Evolutionary conservation across 805 yeast species (phyloP).

Genomic region (Nakazawaea siamensis): DNA sequence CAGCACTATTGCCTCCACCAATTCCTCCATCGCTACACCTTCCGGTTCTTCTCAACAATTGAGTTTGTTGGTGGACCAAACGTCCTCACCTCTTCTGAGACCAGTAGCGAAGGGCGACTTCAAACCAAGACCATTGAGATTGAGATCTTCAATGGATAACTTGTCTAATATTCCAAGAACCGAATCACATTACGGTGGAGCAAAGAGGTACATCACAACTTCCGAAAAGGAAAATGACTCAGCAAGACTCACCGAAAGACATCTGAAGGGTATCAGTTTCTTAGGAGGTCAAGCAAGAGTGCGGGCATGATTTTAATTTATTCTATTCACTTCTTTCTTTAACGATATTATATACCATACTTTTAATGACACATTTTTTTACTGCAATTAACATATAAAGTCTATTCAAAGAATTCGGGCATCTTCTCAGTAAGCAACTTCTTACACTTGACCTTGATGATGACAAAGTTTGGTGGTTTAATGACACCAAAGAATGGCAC

Average conservation of each 20-base stretch:
- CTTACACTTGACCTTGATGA: conserved; percentile 14
- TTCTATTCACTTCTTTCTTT: too few relatives aligned
- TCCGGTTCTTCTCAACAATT: conserved; percentile 6
- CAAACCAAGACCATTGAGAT: conserved; percentile 10
- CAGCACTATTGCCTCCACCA: conserved; percentile 4
- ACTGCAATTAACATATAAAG: too few relatives aligned
- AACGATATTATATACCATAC: too few relatives aligned
- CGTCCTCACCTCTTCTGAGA: too few relatives aligned
- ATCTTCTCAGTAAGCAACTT: conserved; percentile 13
- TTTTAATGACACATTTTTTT: too few relatives aligned
- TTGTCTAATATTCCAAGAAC: conserved; percentile 1
- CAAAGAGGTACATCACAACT: background rate
- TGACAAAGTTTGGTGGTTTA: conserved; percentile 15
- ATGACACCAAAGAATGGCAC: conserved; percentile 16
- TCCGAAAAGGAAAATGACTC: conserved; percentile 4
- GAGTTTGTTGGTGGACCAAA: background rate
- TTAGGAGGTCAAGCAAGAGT: too few relatives aligned
- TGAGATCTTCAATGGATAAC: conserved; percentile 8
- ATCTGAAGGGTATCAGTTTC: conserved; percentile 7
- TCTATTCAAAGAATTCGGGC: too few relatives aligned
- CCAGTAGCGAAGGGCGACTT: too few relatives aligned
- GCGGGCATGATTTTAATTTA: too few relatives aligned
- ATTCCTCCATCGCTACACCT: conserved; percentile 8
- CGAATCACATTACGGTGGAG: background rate
- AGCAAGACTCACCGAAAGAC: conserved; percentile 1